phyloP scores from a whole-genome alignment of 768 basidiomycete species.

The Tylopilus sp. region DNA sequence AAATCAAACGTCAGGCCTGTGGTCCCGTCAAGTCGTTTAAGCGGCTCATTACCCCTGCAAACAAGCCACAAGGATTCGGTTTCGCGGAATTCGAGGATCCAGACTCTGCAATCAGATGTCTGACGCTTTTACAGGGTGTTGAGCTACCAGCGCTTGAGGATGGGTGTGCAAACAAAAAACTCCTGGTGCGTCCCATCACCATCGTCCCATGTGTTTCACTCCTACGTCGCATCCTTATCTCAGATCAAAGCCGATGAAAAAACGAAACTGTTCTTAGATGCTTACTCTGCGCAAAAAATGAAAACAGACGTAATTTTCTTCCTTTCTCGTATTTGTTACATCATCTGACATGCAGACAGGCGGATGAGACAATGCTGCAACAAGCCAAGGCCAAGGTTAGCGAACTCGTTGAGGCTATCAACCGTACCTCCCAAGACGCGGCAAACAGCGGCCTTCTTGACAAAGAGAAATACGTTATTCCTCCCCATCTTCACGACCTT shows the following conservation, averaged over 20 bases:
- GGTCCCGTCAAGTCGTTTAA: slow-evolving; percentile 90
- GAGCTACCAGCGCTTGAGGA: slow-evolving; percentile 62
- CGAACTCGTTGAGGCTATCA: slow-evolving; percentile 66
- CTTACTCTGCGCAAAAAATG: slow-evolving; percentile 77
- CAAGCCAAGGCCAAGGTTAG: slow-evolving; percentile 65
- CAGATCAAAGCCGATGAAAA: slow-evolving; percentile 97
- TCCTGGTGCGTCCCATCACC: slow-evolving; percentile 55
- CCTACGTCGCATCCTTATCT: slow-evolving; percentile 36
- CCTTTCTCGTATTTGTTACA: background rate
- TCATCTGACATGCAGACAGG: slow-evolving; percentile 40
- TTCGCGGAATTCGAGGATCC: slow-evolving; percentile 97
- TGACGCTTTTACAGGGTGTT: slow-evolving; percentile 59
- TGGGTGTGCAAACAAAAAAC: slow-evolving; percentile 57
- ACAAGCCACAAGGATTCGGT: slow-evolving; percentile 94
- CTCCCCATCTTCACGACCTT: slow-evolving; percentile 94
- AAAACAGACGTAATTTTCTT: slow-evolving; percentile 65
- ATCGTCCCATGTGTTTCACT: slow-evolving; percentile 19
- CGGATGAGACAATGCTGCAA: slow-evolving; percentile 62
- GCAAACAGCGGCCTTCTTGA: slow-evolving; percentile 72
- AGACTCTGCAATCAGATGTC: slow-evolving; percentile 79
- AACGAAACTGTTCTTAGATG: slow-evolving; percentile 83
- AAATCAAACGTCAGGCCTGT: slow-evolving; percentile 59
- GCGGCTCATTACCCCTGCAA: slow-evolving; percentile 85
- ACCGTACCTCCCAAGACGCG: slow-evolving; percentile 67
- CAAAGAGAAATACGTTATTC: slow-evolving; percentile 86